phyloP scores from a whole-genome alignment of 768 basidiomycete species.

The Tulasnella sp. region DNA sequence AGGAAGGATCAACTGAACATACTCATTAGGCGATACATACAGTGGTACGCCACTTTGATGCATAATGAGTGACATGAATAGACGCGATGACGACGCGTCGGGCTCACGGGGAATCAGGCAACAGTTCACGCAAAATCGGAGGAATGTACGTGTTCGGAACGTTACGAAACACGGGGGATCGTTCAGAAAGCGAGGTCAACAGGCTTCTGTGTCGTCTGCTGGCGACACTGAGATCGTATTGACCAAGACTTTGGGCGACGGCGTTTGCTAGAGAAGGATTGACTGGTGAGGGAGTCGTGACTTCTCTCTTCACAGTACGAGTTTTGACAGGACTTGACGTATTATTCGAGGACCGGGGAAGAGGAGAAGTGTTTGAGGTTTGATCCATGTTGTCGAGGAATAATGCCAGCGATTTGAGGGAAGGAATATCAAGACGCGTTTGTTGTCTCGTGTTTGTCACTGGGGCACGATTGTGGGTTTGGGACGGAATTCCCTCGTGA shows the following conservation, averaged over 20 bases:
- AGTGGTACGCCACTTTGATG: neutral
- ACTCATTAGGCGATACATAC: neutral
- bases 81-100: too few species aligned
- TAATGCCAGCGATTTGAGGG: too few species aligned
- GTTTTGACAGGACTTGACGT: too few species aligned
- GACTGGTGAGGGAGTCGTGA: neutral
- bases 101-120: neutral
- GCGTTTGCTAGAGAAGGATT: neutral
- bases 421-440: too few species aligned
- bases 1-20: neutral
- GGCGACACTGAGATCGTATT: neutral
- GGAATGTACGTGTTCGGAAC: constrained; percentile 1
- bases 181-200: neutral
- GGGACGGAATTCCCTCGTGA: too few species aligned
- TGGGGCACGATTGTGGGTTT: too few species aligned
- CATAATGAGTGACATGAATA: neutral
- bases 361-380: too few species aligned
- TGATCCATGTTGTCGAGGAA: too few species aligned
- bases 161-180: neutral
- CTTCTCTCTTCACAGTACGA: neutral
- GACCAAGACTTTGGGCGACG: neutral
- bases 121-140: neutral
- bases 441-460: too few species aligned
- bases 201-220: neutral
- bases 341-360: too few species aligned